A percentile compares a stretch with the other conserved stretches of the same genome.
These are phyloP conservation scores for Lasiodiplodia theobromae DNA, from an alignment of 2,329 filamentous ascomycete genomes.

Conservation along the genomic window DNA sequence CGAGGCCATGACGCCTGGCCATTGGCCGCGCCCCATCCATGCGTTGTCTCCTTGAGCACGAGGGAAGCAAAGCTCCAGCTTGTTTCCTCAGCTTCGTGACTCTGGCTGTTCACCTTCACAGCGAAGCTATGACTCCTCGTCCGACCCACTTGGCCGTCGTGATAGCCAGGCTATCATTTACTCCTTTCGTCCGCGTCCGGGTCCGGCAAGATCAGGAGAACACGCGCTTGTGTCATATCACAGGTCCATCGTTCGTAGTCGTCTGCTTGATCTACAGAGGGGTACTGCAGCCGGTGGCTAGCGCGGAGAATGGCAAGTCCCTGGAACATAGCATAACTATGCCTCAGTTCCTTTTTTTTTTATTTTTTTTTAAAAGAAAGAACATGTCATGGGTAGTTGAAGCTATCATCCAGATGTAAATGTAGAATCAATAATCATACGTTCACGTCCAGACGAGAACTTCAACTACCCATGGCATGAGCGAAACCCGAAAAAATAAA, in stretches of 20 bases:
- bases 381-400: too few species aligned
- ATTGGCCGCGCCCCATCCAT: slow-evolving; percentile 5
- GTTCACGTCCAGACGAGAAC: too few species aligned
- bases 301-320: too few species aligned
- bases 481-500: too few species aligned
- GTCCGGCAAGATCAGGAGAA: background rate
- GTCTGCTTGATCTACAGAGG: background rate
- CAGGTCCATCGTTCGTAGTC: background rate
- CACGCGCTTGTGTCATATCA: background rate
- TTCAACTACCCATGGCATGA: too few species aligned
- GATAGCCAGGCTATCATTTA: background rate
- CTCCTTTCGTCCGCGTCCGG: slow-evolving; percentile 8
- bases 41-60: slow-evolving; percentile 10
- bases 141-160: slow-evolving; percentile 18
- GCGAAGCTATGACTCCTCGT: slow-evolving; percentile 21
- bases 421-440: too few species aligned
- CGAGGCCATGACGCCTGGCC: background rate
- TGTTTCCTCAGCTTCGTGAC: background rate
- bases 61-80: background rate
- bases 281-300: too few species aligned
- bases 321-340: too few species aligned
- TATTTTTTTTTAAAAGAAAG: too few species aligned
- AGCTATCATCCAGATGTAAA: too few species aligned
- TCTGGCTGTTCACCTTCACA: background rate
- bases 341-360: too few species aligned